Evolutionary conservation across 305 asterid species (phyloP).

Genomic region (Solanum hybrid): DNA sequence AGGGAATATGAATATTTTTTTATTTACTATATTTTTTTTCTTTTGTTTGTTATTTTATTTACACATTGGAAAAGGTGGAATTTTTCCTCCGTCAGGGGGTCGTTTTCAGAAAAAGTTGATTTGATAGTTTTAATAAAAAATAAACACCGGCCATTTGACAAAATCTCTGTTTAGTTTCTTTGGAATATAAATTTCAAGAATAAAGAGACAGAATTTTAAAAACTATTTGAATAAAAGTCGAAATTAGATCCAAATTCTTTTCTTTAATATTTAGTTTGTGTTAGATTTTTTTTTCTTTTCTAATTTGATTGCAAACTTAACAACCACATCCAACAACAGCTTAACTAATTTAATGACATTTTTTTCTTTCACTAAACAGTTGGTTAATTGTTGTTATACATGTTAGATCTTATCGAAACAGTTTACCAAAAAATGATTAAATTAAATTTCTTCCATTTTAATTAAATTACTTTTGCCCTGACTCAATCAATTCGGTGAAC

Average conservation of each 20-base stretch:
- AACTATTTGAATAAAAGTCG: background rate
- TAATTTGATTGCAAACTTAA: background rate
- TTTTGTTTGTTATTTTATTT: background rate
- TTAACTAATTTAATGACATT: background rate
- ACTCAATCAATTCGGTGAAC: background rate
- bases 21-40: background rate
- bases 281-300: background rate
- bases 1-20: background rate
- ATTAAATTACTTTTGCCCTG: background rate
- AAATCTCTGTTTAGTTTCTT: conserved; percentile 26
- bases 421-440: background rate
- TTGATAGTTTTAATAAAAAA: conserved; percentile 23
- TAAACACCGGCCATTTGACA: conserved; percentile 1
- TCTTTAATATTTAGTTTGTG: background rate
- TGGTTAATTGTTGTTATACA: background rate
- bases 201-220: conserved; percentile 13
- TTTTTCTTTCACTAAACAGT: background rate
- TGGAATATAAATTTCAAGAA: conserved; percentile 12
- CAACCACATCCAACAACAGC: background rate
- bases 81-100: conserved; percentile 20
- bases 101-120: conserved; percentile 33
- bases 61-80: conserved; percentile 15
- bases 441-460: background rate
- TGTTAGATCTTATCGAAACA: background rate
- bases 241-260: background rate